Percentiles rank a stretch among this genome's conserved stretches.
Evolutionary conservation across 2,329 filamentous ascomycete genomes (phyloP).

Genomic region (Aschersonia sp.): DNA sequence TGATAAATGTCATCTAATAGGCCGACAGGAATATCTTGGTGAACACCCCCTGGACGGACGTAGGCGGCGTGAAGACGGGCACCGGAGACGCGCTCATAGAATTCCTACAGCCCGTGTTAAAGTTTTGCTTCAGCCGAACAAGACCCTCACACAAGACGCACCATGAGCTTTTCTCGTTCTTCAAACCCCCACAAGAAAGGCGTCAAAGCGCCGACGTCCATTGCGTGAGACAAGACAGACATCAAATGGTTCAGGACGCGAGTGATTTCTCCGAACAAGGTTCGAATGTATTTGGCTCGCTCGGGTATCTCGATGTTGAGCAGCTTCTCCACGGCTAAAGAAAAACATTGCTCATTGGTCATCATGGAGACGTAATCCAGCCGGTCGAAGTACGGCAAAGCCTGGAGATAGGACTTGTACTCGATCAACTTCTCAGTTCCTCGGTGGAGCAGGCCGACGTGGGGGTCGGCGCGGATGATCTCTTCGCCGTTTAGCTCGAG

Average conservation of each 20-base stretch:
- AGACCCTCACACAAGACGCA: slow-evolving; percentile 27
- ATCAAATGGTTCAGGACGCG: slow-evolving; percentile 93
- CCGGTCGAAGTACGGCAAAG: slow-evolving; percentile 95
- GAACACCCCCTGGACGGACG: slow-evolving; percentile 89
- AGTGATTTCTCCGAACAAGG: slow-evolving; percentile 89
- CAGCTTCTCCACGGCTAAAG: slow-evolving; percentile 92
- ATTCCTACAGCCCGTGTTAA: slow-evolving; percentile 56
- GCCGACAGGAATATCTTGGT: slow-evolving; percentile 85
- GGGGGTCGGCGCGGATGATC: slow-evolving; percentile 90
- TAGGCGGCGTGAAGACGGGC: slow-evolving; percentile 96
- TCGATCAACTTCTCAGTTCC: slow-evolving; percentile 99
- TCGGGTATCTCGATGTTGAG: slow-evolving; percentile 93
- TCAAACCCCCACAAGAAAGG: slow-evolving; percentile 99
- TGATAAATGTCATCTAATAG: slow-evolving; percentile 98
- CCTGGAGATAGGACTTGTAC: slow-evolving; percentile 98
- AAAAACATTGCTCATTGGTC: slow-evolving; percentile 98
- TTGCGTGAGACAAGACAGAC: slow-evolving; percentile 92
- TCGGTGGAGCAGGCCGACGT: slow-evolving; percentile 90
- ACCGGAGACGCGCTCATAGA: slow-evolving; percentile 97
- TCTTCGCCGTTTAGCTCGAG: slow-evolving; percentile 96
- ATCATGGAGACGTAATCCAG: slow-evolving; percentile 99
- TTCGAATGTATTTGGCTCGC: slow-evolving; percentile 92
- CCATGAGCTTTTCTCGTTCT: slow-evolving; percentile 99
- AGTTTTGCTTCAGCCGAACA: not conserved
- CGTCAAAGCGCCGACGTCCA: slow-evolving; percentile 96